Evolutionary conservation across 441 rosid species (phyloP), one percentile per base, ranked within the genome.

Genomic region (Iberis amara): DNA sequence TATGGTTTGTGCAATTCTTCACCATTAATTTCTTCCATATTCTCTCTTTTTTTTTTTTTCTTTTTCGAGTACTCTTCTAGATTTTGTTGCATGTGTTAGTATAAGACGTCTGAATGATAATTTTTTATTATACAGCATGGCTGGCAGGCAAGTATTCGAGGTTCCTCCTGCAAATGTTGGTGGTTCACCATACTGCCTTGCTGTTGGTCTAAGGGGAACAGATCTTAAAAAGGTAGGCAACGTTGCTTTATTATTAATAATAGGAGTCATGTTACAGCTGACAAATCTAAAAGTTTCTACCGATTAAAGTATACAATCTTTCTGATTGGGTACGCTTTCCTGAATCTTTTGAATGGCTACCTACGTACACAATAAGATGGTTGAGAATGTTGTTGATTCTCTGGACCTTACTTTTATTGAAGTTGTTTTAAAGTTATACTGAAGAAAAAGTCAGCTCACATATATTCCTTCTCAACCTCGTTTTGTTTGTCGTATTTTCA

Each of bases 61-160:
- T 14, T 39, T 35, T 48, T 47, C 26, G 45, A 43, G 40, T 39
- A 36, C 35, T 44, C 35, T 42, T 51, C 47, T 21, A 38, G 43
- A 40, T 51, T 56, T 39, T 59, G 2, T 24, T 54, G 37, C 65
- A 49, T 39, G 63, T 44, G 32, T 37, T 52, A 55, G 33, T 44
- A 59, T 55, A n/a, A 32, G 36, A 33, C 32, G 11, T 33, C 50
- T 27, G 52, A 59, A 59, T 47, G 54, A 27, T 68, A 52, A 50
- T 59, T 4, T 42, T 47, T 40, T 12, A 30, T 35, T 65, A 26
- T 83, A 80, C 87, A 94, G 97, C 74, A 82, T 94, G 95, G 91
- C 95, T 69, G 94, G 96, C 47, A 79, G 86, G 70, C 96, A 87
- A 68, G 85, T 89, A 32, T 72, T 63, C 49, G 99, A 94, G 80